Conservation (phyloP, 169 alveolate genomes). For the Hammondia hammondi region DNA sequence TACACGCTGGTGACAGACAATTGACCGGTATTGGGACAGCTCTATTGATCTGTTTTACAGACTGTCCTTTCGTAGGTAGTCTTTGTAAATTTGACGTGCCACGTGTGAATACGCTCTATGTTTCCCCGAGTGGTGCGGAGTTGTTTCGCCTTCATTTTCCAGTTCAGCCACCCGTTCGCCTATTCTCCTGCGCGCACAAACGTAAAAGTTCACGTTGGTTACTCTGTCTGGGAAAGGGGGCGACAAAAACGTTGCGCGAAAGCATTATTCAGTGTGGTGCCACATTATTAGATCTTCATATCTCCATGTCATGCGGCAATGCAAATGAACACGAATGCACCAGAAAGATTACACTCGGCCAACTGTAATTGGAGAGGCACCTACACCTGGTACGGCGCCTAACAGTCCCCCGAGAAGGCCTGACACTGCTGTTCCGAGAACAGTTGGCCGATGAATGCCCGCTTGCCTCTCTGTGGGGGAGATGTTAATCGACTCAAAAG, state of each 20-base stretch:
- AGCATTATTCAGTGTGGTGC: neutral
- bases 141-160: too few relatives aligned
- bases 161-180: too few relatives aligned
- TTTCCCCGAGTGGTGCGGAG: too few relatives aligned
- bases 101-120: too few relatives aligned
- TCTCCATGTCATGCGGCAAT: neutral
- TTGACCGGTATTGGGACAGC: too few relatives aligned
- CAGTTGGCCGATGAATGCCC: neutral
- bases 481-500: neutral
- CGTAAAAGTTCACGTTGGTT: too few relatives aligned
- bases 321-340: neutral
- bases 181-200: too few relatives aligned
- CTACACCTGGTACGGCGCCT: neutral
- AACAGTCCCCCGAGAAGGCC: neutral
- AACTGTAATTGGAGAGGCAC: neutral
- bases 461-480: neutral
- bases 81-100: too few relatives aligned
- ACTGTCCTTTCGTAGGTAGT: too few relatives aligned
- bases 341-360: neutral
- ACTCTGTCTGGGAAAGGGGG: neutral
- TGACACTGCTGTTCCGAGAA: neutral
- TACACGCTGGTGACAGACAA: too few relatives aligned
- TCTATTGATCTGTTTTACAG: too few relatives aligned
- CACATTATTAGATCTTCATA: neutral
- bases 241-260: neutral